Conservation (phyloP, 139 green algal genomes). For the Chlamydomonas sphaeroides region DNA sequence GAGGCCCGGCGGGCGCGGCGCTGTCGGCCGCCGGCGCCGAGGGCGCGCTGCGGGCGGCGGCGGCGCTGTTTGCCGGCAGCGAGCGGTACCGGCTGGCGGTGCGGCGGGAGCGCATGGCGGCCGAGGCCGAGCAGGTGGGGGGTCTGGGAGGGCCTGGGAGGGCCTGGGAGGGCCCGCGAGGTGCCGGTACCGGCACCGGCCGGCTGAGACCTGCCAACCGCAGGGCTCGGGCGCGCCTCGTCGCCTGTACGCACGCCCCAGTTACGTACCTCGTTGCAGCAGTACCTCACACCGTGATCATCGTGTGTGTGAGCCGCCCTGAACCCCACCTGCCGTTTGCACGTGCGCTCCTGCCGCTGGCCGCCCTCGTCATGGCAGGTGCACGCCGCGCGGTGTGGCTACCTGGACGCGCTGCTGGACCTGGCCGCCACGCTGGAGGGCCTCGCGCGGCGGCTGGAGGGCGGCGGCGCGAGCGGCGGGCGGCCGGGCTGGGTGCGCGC, state of each 20-base stretch:
- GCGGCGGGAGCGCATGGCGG: slow-evolving; percentile 11
- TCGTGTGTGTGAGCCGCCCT: too few species aligned
- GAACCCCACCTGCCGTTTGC: not conserved
- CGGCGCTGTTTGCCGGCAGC: not conserved
- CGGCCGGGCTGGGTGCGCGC: not conserved
- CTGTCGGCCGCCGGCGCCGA: not conserved
- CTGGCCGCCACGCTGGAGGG: slow-evolving; percentile 14
- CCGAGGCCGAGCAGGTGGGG: not conserved
- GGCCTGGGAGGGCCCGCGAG: not conserved
- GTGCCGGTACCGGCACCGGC: too few species aligned
- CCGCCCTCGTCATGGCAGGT: slow-evolving; percentile 6
- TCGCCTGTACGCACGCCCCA: too few species aligned
- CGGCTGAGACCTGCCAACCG: too few species aligned
- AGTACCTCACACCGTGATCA: too few species aligned
- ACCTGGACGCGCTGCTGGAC: not conserved
- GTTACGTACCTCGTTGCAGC: too few species aligned
- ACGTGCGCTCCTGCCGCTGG: too few species aligned
- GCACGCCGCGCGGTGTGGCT: not conserved
- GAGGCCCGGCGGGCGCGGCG: not conserved
- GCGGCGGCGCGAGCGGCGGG: too few species aligned
- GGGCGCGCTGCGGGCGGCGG: not conserved
- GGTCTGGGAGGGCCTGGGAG: too few species aligned
- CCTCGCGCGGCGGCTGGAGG: too few species aligned
- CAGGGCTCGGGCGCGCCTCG: too few species aligned
- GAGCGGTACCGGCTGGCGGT: slow-evolving; percentile 14